Conservation (phyloP, 192 early-diverging fungal genomes). For the Entomortierella lignicola region DNA sequence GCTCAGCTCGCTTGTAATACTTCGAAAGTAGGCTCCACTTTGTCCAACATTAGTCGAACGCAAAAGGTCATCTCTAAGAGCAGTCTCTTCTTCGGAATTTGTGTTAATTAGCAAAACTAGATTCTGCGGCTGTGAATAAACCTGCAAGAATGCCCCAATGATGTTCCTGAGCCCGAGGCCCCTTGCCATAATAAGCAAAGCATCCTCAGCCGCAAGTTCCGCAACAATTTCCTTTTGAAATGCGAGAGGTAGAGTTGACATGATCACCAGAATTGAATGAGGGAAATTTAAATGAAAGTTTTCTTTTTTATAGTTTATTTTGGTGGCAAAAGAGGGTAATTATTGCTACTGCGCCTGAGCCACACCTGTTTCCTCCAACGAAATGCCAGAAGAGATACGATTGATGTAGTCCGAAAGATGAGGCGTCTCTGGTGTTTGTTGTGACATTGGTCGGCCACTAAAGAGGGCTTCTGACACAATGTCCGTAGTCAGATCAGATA, state of each 20-base stretch:
- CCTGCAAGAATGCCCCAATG: conserved; percentile 75
- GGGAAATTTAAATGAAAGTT: not conserved
- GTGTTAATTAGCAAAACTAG: conserved; percentile 88
- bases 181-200: conserved; percentile 79
- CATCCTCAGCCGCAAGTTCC: conserved; percentile 79
- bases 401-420: conserved; percentile 46
- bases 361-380: conserved; percentile 3
- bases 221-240: conserved; percentile 77
- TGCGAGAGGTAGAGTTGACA: conserved; percentile 56
- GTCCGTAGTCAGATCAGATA: conserved; percentile 56
- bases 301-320: not conserved
- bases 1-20: conserved; percentile 45
- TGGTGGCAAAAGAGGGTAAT: conserved; percentile 28
- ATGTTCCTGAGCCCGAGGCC: conserved; percentile 83
- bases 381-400: conserved; percentile 40
- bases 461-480: conserved; percentile 59
- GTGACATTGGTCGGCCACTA: conserved; percentile 53
- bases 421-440: conserved; percentile 41
- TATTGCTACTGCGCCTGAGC: not conserved
- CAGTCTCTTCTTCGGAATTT: conserved; percentile 64
- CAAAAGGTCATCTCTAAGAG: conserved; percentile 46
- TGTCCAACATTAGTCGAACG: conserved; percentile 22
- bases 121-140: conserved; percentile 73
- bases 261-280: conserved; percentile 1
- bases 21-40: conserved; percentile 29